phyloP scores from a whole-genome alignment of 176 grass and related monocot genomes.

The Triticum dicoccoides region DNA sequence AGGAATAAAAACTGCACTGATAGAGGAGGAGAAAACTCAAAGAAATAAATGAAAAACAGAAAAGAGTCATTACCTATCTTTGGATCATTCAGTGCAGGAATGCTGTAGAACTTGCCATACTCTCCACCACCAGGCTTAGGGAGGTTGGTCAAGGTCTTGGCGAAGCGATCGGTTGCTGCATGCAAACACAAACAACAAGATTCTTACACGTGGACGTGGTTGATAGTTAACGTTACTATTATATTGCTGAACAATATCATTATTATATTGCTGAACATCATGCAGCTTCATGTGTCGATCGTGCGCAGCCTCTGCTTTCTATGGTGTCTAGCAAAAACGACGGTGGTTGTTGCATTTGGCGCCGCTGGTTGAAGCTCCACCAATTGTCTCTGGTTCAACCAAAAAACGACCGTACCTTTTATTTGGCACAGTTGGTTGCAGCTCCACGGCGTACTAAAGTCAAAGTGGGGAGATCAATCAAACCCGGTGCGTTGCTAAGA shows the following conservation, averaged over 20 bases:
- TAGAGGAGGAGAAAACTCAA: not conserved
- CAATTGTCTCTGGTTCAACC: no score
- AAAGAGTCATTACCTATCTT: constrained; percentile 61
- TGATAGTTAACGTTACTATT: no score
- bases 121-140: constrained; percentile 81
- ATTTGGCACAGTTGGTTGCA: no score
- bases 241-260: no score
- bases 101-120: constrained; percentile 87
- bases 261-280: no score
- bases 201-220: not conserved
- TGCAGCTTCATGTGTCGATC: no score
- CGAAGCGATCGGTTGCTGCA: constrained; percentile 68
- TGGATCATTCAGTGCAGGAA: constrained; percentile 79
- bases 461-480: not conserved
- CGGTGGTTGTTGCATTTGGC: no score
- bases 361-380: no score
- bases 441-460: not conserved
- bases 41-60: not conserved
- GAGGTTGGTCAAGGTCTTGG: constrained; percentile 69
- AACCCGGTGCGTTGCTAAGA: not conserved
- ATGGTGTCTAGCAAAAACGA: no score
- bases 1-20: not conserved
- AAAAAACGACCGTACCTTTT: no score
- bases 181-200: not conserved
- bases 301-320: no score